phyloP scores from a whole-genome alignment of 352 stramenopile genomes.

The Lagenidium sp. region DNA sequence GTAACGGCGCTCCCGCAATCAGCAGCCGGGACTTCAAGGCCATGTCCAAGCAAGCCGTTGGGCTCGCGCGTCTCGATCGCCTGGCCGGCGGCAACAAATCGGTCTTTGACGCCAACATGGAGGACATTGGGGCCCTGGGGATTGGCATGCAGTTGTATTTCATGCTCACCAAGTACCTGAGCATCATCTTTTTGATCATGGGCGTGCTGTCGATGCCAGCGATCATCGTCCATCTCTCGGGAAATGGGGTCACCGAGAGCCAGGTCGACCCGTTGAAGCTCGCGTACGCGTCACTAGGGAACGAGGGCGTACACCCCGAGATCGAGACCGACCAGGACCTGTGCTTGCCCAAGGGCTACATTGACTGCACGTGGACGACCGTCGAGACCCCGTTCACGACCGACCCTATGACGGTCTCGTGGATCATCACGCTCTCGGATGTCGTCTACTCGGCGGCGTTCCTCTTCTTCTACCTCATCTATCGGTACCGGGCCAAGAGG shows the following conservation, averaged over 20 bases:
- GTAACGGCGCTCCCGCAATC: slow-evolving; percentile 3
- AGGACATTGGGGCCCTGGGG: slow-evolving; percentile 63
- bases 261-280: slow-evolving; percentile 64
- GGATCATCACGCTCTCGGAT: slow-evolving; percentile 65
- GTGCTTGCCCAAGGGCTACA: slow-evolving; percentile 41
- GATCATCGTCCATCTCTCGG: slow-evolving; percentile 57
- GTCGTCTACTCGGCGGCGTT: slow-evolving; percentile 61
- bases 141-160: slow-evolving; percentile 85
- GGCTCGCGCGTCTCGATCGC: slow-evolving; percentile 33
- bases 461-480: slow-evolving; percentile 52
- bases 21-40: slow-evolving; percentile 37
- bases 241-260: slow-evolving; percentile 51
- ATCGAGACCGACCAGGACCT: slow-evolving; percentile 24
- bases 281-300: slow-evolving; percentile 65
- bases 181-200: slow-evolving; percentile 58
- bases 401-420: slow-evolving; percentile 40
- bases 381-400: slow-evolving; percentile 66
- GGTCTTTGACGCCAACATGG: slow-evolving; percentile 48
- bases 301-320: slow-evolving; percentile 63
- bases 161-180: slow-evolving; percentile 73
- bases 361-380: slow-evolving; percentile 62
- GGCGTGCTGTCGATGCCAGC: slow-evolving; percentile 47
- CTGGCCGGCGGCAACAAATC: slow-evolving; percentile 59
- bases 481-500: slow-evolving; percentile 23
- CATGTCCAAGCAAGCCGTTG: slow-evolving; percentile 44